These are phyloP conservation scores for Inonotus hispidus DNA, from an alignment of 1,284 basidiomycete genomes.

Conservation along the genomic window DNA sequence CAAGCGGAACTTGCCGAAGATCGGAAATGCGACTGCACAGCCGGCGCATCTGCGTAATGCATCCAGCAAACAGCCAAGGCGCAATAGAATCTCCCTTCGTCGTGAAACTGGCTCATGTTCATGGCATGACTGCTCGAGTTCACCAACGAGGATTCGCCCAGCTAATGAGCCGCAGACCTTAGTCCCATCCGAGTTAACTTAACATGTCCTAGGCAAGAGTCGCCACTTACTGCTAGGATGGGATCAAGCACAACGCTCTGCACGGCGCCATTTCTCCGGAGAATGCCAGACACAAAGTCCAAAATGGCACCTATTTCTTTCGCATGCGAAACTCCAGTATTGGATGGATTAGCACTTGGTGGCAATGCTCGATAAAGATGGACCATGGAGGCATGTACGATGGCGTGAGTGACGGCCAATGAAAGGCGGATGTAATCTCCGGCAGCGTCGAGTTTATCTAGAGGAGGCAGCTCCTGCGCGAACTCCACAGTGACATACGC, in stretches of 20 bases:
- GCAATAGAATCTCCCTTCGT: conserved; percentile 8
- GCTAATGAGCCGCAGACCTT: conserved; percentile 27
- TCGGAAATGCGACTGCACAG: conserved; percentile 17
- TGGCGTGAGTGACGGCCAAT: conserved; percentile 26
- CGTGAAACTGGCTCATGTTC: conserved; percentile 8
- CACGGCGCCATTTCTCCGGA: conserved; percentile 9
- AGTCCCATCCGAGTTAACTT: too few relatives aligned
- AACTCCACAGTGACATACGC: conserved; percentile 20
- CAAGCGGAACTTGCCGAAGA: conserved; percentile 18
- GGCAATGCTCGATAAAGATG: conserved; percentile 32
- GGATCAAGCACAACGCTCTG: conserved; percentile 22
- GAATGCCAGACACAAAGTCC: conserved; percentile 19
- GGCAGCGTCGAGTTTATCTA: conserved; percentile 18
- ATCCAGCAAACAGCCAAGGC: conserved; percentile 18
- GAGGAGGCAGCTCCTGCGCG: conserved; percentile 24
- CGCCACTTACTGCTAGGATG: conserved; percentile 26
- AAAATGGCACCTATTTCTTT: conserved; percentile 8
- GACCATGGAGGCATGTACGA: conserved; percentile 31
- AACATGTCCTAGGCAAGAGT: neutral
- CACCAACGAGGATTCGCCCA: conserved; percentile 25
- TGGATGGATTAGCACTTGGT: conserved; percentile 23
- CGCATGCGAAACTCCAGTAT: conserved; percentile 26
- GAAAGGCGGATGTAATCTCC: conserved; percentile 20
- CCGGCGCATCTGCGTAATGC: conserved; percentile 11
- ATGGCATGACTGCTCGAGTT: conserved; percentile 16